Percentiles rank a stretch among this genome's conserved stretches.
These are phyloP conservation scores for Sextonia rubra DNA, from an alignment of 164 flowering plant species.

Conservation along the genomic window DNA sequence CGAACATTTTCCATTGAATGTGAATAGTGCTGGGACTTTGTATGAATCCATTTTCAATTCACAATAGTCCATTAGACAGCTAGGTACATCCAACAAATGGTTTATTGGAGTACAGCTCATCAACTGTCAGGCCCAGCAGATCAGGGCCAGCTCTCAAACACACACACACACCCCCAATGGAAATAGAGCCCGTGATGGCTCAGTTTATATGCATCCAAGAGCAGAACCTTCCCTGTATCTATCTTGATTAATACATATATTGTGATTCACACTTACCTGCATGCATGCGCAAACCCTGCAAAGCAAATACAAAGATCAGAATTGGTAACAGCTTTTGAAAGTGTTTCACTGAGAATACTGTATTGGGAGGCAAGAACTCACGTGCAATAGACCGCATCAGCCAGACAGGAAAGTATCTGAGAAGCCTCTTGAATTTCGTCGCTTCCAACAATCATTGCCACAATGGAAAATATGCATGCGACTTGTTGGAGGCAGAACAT, in stretches of 20 bases:
- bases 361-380: constrained; percentile 19
- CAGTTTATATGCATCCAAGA: no score
- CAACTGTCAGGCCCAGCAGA: no score
- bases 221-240: not conserved
- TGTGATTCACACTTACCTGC: constrained; percentile 33
- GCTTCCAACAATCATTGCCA: constrained; percentile 47
- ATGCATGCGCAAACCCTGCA: constrained; percentile 68
- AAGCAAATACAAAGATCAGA: not conserved
- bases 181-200: no score
- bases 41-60: no score
- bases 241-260: not conserved
- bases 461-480: constrained; percentile 54
- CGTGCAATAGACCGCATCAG: constrained; percentile 56
- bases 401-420: constrained; percentile 36
- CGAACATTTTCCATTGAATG: not conserved
- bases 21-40: no score
- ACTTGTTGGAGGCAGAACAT: constrained; percentile 73
- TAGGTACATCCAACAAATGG: not conserved
- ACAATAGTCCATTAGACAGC: no score
- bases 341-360: not conserved
- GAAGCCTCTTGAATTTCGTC: constrained; percentile 42
- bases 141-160: no score
- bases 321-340: not conserved
- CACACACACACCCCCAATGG: no score
- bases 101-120: not conserved